Percentiles rank a stretch among this genome's conserved stretches.
These are phyloP conservation scores for Lactifluus rugatus DNA, from an alignment of 768 basidiomycete genomes.

Conservation along the genomic window DNA sequence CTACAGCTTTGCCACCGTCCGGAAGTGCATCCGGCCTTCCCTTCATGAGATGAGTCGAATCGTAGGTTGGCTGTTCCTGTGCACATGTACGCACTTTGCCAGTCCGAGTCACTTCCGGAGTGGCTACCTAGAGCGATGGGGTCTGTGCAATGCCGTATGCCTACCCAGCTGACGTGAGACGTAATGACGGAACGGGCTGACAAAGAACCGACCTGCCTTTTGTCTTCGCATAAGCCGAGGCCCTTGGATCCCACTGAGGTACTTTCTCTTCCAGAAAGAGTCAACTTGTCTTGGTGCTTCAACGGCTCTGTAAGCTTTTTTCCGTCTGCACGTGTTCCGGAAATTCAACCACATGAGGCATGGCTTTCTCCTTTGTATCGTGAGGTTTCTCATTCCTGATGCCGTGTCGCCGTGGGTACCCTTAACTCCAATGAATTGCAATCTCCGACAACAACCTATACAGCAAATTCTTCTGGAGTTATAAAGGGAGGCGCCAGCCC, in stretches of 20 bases:
- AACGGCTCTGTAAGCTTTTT: neutral
- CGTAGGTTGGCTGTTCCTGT: neutral
- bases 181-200: constrained; percentile 3
- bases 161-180: constrained; percentile 1
- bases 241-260: neutral
- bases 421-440: constrained; percentile 1
- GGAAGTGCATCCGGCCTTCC: neutral
- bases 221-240: constrained; percentile 1
- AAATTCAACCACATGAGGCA: neutral
- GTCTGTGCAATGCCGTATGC: neutral
- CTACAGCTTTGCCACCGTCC: neutral
- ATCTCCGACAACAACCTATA: constrained; percentile 3
- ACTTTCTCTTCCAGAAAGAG: neutral
- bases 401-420: neutral
- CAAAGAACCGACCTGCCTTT: neutral
- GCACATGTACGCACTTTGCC: no score
- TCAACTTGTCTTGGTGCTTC: neutral
- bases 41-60: neutral
- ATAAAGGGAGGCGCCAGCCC: neutral
- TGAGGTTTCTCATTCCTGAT: neutral
- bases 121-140: neutral
- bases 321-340: constrained; percentile 5
- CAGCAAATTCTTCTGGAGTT: neutral
- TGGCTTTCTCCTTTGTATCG: neutral
- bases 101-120: neutral